Conservation (phyloP, 202 grass and related monocot genomes). For the Digitaria exilis region DNA sequence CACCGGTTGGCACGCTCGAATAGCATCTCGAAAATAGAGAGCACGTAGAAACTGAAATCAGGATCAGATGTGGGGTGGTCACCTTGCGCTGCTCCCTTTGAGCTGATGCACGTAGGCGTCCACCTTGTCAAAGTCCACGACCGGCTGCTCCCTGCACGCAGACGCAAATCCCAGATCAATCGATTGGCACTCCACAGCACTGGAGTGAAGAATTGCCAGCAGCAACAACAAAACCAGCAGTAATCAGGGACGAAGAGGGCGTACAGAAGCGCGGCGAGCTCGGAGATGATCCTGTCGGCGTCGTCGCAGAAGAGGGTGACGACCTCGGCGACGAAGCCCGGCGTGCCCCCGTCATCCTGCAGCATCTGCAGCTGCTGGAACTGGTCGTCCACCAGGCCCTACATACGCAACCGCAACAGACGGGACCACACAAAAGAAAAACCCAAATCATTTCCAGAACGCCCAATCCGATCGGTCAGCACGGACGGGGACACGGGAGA, state of each 20-base stretch:
- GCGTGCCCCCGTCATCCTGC: slow-evolving; percentile 59
- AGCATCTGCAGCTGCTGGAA: slow-evolving; percentile 87
- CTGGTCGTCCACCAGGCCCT: slow-evolving; percentile 85
- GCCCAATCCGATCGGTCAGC: not conserved
- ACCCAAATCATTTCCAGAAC: too few relatives aligned
- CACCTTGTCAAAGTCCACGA: slow-evolving; percentile 72
- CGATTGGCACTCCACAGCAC: not conserved
- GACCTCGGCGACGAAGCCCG: slow-evolving; percentile 76
- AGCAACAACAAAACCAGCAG: not conserved
- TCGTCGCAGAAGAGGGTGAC: slow-evolving; percentile 79
- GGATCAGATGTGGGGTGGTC: not conserved
- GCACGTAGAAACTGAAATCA: not conserved
- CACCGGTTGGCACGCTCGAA: not conserved
- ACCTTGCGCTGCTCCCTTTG: slow-evolving; percentile 91
- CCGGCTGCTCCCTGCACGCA: slow-evolving; percentile 54
- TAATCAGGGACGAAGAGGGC: not conserved
- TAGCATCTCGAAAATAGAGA: not conserved
- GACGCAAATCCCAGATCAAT: slow-evolving; percentile 1
- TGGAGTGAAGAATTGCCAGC: not conserved
- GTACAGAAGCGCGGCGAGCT: slow-evolving; percentile 58
- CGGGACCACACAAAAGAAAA: too few relatives aligned
- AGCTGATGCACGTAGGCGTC: slow-evolving; percentile 79
- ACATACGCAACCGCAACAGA: not conserved
- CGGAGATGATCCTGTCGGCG: slow-evolving; percentile 50
- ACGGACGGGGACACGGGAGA: not conserved